Conservation (phyloP, 2,329 filamentous ascomycete genomes). For the Byssothecium circinans region DNA sequence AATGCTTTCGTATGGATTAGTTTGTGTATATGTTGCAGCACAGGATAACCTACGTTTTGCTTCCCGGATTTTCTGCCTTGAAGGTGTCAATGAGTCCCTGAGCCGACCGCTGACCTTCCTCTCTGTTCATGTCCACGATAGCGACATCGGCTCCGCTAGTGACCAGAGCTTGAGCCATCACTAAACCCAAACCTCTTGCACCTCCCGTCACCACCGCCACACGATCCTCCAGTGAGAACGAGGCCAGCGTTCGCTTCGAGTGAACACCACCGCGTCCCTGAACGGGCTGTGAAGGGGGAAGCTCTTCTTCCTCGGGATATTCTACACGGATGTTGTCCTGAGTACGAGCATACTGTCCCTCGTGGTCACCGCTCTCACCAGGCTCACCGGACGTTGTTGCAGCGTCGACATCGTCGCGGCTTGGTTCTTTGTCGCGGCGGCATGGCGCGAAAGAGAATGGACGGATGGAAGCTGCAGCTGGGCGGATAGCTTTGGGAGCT, state of each 20-base stretch:
- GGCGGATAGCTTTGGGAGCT: slow-evolving; percentile 15
- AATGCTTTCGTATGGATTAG: slow-evolving; percentile 49
- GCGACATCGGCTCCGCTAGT: slow-evolving; percentile 86
- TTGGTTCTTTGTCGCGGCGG: slow-evolving; percentile 29
- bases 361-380: slow-evolving; percentile 51
- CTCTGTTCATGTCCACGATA: slow-evolving; percentile 91
- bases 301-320: slow-evolving; percentile 73
- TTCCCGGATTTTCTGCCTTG: slow-evolving; percentile 75
- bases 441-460: slow-evolving; percentile 31
- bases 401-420: slow-evolving; percentile 33
- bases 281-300: slow-evolving; percentile 71
- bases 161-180: slow-evolving; percentile 91
- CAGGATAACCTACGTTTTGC: slow-evolving; percentile 58
- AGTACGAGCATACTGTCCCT: slow-evolving; percentile 76
- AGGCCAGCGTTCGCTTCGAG: slow-evolving; percentile 80
- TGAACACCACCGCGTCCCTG: slow-evolving; percentile 77
- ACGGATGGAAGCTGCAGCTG: slow-evolving; percentile 22
- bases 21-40: not conserved
- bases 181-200: slow-evolving; percentile 82
- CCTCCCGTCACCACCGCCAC: slow-evolving; percentile 88
- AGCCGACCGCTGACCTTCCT: slow-evolving; percentile 80
- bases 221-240: slow-evolving; percentile 82
- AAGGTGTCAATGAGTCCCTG: slow-evolving; percentile 73
- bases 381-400: slow-evolving; percentile 42
- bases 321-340: slow-evolving; percentile 76